Conservation (phyloP, 305 asterid genomes). For the Stenogyne calaminthoides region DNA sequence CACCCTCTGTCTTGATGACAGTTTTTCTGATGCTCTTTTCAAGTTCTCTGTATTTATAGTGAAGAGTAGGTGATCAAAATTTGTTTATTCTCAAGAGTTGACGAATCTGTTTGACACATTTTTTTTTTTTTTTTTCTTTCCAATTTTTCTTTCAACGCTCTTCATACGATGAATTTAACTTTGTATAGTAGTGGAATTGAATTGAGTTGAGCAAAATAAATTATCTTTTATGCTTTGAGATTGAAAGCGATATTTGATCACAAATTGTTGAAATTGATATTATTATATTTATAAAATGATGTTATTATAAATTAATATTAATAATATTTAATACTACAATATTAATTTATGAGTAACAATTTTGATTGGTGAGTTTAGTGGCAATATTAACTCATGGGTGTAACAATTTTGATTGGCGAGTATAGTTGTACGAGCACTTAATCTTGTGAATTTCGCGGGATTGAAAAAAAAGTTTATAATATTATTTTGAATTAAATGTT, state of each 20-base stretch:
- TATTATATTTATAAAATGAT: too few species aligned
- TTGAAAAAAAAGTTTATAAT: too few species aligned
- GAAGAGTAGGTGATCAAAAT: slow-evolving; percentile 36
- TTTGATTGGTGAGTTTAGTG: too few species aligned
- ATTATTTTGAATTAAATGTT: too few species aligned
- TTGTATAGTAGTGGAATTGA: slow-evolving; percentile 9
- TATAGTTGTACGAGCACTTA: too few species aligned
- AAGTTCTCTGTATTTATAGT: slow-evolving; percentile 40
- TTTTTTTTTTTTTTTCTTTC: background rate
- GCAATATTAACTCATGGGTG: too few species aligned
- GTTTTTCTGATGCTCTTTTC: background rate
- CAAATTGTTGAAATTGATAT: too few species aligned
- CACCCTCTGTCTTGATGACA: background rate
- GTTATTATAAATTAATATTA: too few species aligned
- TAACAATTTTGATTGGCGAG: too few species aligned
- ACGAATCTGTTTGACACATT: background rate
- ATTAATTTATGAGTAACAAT: too few species aligned
- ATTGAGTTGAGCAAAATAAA: background rate
- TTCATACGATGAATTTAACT: background rate
- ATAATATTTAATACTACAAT: too few species aligned
- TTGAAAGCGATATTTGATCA: background rate
- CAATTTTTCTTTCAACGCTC: background rate
- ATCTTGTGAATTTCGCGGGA: too few species aligned
- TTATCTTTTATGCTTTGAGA: background rate
- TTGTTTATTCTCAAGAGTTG: slow-evolving; percentile 34